Conservation (phyloP, 306 rosid species). For the Gastrolobium villosum region DNA sequence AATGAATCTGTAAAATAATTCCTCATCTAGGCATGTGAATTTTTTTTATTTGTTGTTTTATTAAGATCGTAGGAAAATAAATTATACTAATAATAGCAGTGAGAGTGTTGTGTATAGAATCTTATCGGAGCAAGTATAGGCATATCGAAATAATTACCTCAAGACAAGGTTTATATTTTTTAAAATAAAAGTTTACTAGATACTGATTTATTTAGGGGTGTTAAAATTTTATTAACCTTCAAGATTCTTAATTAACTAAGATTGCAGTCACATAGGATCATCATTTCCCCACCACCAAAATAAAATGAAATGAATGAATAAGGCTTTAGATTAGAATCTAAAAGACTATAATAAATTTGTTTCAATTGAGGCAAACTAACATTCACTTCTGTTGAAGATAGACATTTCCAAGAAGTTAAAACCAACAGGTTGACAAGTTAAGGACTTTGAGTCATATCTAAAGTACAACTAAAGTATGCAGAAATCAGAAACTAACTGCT, state of each 20-base stretch:
- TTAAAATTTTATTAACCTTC: slow-evolving; percentile 14
- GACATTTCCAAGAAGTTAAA: not conserved
- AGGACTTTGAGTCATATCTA: not conserved
- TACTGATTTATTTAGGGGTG: too few species aligned
- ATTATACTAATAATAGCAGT: too few species aligned
- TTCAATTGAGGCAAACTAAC: slow-evolving; percentile 8
- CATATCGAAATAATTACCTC: too few species aligned
- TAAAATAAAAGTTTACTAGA: too few species aligned
- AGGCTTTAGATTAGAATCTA: not conserved
- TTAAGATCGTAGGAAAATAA: too few species aligned
- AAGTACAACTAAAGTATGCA: slow-evolving; percentile 4
- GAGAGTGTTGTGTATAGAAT: too few species aligned
- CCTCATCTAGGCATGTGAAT: too few species aligned
- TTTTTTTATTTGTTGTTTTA: too few species aligned
- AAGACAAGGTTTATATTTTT: too few species aligned
- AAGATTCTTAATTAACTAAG: not conserved
- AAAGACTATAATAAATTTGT: not conserved
- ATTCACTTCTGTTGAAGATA: not conserved
- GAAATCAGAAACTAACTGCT: not conserved
- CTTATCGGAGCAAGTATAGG: too few species aligned
- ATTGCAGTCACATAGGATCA: not conserved
- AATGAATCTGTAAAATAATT: too few species aligned
- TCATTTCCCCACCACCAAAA: slow-evolving; percentile 14
- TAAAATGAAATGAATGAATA: slow-evolving; percentile 3
- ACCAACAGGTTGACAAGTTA: not conserved